A percentile compares a stretch with the other conserved stretches of the same genome.
phyloP scores from a whole-genome alignment of 1,139 yeast species.

The Kazachstania sp. region DNA sequence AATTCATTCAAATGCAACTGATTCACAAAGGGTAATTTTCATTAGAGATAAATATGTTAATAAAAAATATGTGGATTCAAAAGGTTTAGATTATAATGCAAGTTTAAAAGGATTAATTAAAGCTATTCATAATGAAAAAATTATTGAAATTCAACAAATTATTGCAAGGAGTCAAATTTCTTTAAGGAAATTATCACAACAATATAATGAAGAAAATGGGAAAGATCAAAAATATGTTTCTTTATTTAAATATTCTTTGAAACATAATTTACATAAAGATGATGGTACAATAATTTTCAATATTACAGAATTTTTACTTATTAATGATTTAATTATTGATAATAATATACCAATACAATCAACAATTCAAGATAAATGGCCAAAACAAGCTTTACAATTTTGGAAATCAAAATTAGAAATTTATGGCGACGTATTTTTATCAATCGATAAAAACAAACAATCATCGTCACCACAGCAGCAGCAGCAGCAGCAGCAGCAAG shows the following conservation, averaged over 20 bases:
- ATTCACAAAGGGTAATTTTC: slow-evolving; percentile 36
- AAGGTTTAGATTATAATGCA: slow-evolving; percentile 15
- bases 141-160: slow-evolving; percentile 39
- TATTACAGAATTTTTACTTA: slow-evolving; percentile 62
- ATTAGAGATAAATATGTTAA: slow-evolving; percentile 44
- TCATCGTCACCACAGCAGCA: too few species aligned
- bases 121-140: slow-evolving; percentile 45
- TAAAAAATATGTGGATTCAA: slow-evolving; percentile 34
- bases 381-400: slow-evolving; percentile 31
- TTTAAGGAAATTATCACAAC: slow-evolving; percentile 11
- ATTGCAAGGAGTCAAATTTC: slow-evolving; percentile 46
- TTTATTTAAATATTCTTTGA: slow-evolving; percentile 53
- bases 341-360: slow-evolving; percentile 9
- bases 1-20: slow-evolving; percentile 24
- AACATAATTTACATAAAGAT: slow-evolving; percentile 35
- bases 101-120: slow-evolving; percentile 32
- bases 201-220: slow-evolving; percentile 18
- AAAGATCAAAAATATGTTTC: slow-evolving; percentile 31
- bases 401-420: slow-evolving; percentile 42
- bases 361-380: slow-evolving; percentile 2
- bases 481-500: too few species aligned
- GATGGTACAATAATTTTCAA: slow-evolving; percentile 42
- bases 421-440: slow-evolving; percentile 8
- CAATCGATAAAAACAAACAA: not conserved
- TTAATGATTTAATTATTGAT: slow-evolving; percentile 46